These are phyloP conservation scores for Colletotrichum kahawae DNA, from an alignment of 2,329 filamentous ascomycete species.

Conservation along the genomic window DNA sequence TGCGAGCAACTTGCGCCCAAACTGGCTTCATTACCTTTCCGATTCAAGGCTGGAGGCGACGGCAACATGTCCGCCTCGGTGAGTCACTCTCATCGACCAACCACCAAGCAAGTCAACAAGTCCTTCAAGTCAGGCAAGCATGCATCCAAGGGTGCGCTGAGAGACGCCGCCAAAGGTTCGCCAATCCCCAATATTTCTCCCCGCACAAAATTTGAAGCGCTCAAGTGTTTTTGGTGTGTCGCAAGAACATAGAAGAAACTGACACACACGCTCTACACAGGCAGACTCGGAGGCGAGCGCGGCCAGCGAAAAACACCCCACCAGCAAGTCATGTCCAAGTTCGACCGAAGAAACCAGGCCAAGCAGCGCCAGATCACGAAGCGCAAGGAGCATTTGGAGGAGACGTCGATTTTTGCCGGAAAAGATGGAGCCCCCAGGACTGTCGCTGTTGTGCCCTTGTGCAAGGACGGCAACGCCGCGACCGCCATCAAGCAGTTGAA, in stretches of 20 bases:
- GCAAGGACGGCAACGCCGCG: conserved; percentile 70
- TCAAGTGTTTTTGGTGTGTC: neutral
- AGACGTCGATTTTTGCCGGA: conserved; percentile 83
- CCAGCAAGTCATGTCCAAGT: conserved; percentile 96
- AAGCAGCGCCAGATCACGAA: conserved; percentile 88
- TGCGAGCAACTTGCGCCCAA: conserved; percentile 38
- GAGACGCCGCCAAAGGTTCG: conserved; percentile 83
- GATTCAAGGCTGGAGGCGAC: conserved; percentile 83
- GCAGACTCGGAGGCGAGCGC: conserved; percentile 75
- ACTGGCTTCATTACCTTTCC: conserved; percentile 77
- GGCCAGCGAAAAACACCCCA: conserved; percentile 85
- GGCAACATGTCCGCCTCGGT: conserved; percentile 77
- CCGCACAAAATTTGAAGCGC: neutral
- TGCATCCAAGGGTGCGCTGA: conserved; percentile 84
- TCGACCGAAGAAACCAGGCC: conserved; percentile 92
- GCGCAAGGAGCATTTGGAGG: conserved; percentile 80
- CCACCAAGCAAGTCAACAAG: conserved; percentile 89
- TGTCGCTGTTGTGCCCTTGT: conserved; percentile 86
- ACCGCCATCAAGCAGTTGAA: conserved; percentile 75
- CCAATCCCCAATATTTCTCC: neutral
- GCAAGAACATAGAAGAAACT: neutral
- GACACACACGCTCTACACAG: conserved; percentile 43
- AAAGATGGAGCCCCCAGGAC: conserved; percentile 86
- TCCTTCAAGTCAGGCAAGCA: conserved; percentile 85
- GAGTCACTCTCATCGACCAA: conserved; percentile 87